Conservation (phyloP, 257 asterid genomes). For the Linderniella brevidens region DNA sequence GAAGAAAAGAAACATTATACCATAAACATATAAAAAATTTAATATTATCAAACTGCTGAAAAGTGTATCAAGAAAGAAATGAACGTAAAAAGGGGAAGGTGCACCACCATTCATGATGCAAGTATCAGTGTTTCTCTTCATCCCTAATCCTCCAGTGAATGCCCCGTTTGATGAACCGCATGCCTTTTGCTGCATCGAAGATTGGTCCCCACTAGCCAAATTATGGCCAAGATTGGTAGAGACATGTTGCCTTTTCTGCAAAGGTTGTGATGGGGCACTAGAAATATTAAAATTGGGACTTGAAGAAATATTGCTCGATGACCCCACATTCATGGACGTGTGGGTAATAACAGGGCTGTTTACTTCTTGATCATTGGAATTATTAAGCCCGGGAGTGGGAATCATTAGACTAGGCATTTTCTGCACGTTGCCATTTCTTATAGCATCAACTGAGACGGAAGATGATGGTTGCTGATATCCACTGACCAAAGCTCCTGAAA, state of each 20-base stretch:
- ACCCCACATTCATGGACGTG: conserved; percentile 39
- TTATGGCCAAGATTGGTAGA: conserved; percentile 60
- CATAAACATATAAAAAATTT: no score
- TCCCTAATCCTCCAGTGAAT: conserved; percentile 51
- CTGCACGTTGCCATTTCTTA: conserved; percentile 52
- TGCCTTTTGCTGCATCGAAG: conserved; percentile 62
- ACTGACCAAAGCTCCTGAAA: conserved; percentile 42
- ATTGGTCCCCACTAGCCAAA: conserved; percentile 62
- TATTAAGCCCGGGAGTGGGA: conserved; percentile 92
- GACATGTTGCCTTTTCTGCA: conserved; percentile 64
- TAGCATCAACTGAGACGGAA: conserved; percentile 46
- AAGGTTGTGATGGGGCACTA: conserved; percentile 45
- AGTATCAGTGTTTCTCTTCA: conserved; percentile 40
- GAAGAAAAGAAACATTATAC: no score
- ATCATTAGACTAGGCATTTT: conserved; percentile 91
- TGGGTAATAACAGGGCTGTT: conserved; percentile 36
- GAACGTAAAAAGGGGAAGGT: no score
- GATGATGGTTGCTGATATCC: conserved; percentile 67
- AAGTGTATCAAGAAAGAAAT: no score
- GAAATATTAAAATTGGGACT: conserved; percentile 54
- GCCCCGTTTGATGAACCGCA: conserved; percentile 53
- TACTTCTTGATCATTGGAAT: conserved; percentile 25
- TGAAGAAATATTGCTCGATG: conserved; percentile 36
- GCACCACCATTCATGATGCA: conserved; percentile 31
- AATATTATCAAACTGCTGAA: no score